phyloP scores from a whole-genome alignment of 2,329 filamentous ascomycete genomes.

The Monosporascus sp. region DNA sequence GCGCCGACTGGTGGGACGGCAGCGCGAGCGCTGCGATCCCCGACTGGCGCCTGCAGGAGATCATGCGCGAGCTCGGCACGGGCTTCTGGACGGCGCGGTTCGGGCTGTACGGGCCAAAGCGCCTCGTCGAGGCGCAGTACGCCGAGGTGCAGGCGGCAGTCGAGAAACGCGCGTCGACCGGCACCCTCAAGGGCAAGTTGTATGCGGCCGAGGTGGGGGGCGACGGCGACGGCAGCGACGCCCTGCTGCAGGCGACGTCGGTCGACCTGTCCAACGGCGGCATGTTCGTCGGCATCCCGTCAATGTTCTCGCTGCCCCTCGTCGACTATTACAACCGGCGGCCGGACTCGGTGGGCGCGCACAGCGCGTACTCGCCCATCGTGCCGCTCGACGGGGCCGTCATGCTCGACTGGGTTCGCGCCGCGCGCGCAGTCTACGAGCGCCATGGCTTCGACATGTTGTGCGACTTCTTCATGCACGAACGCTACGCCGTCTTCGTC shows the following conservation, averaged over 20 bases:
- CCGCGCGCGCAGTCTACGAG: conserved; percentile 36
- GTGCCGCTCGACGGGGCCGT: conserved; percentile 32
- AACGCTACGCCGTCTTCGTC: conserved; percentile 40
- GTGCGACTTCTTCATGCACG: conserved; percentile 45
- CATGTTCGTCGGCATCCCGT: conserved; percentile 31
- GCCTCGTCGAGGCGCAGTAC: conserved; percentile 39
- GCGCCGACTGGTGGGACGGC: conserved; percentile 38
- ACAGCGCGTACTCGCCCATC: conserved; percentile 33
- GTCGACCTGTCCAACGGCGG: conserved; percentile 28
- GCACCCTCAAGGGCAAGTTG: conserved; percentile 30
- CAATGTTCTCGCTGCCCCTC: conserved; percentile 31
- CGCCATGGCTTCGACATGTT: conserved; percentile 37
- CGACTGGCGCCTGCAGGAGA: conserved; percentile 37
- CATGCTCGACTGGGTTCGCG: conserved; percentile 36
- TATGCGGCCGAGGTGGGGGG: conserved; percentile 31
- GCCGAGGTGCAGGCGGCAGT: conserved; percentile 34
- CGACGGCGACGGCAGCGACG: not conserved
- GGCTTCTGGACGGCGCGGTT: conserved; percentile 42
- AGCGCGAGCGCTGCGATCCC: conserved; percentile 38
- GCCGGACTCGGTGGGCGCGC: conserved; percentile 26
- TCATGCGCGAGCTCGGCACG: conserved; percentile 34
- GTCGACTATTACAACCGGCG: conserved; percentile 30
- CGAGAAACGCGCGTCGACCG: conserved; percentile 29
- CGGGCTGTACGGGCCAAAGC: conserved; percentile 37
- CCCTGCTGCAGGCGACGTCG: conserved; percentile 31